Evolutionary conservation across 768 basidiomycete species (phyloP), one percentile per base, ranked within the genome.

Genomic region (Tricholoma terreum): DNA sequence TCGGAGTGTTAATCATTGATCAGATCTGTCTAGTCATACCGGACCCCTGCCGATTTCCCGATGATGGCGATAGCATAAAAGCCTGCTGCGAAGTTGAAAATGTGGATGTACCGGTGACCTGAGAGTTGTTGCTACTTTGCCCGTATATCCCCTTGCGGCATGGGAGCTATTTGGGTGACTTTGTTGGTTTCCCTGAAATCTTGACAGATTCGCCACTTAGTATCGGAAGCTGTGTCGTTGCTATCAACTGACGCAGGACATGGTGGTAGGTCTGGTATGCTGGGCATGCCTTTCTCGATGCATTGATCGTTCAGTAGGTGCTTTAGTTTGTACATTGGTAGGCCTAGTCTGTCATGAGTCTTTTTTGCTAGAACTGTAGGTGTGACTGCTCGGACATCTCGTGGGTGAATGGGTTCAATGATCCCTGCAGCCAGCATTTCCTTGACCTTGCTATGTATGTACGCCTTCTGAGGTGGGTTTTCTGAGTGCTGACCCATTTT

Each of bases 171-270:
- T 45, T 70, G 48, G 0, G 67, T 70, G 6, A 70, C 59, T 2
- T 66, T 60, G 55, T 75, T 77, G 30, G 80, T 60, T 36, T 71
- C 63, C 0, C 38, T 56, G 40, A 75, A 80, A 50, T 74, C 73
- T 42, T 76, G 75, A 59, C 73, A 75, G 0, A 77, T 60, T 6
- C 74, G 21, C 74, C 72, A 79, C 35, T 75, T 48, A 6, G n/a
- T 17, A 8, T 17, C 6, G 5, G 19, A 6, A 17, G 6, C 2
- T 42, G 40, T 42, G n/a, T 42, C 17, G 6, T 42, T 10, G 10
- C 3, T 42, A 9, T 42, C 40, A 42, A 42, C 17, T 17, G 36
- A 2, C 6, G 6, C 17, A 42, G 40, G 40, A 6, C 40, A 8
- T 42, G 40, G 40, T 42, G 40, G 40, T 19, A 42, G 40, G 40